Conservation (phyloP, 371 early-diverging fungal species). For the Gilbertella persicaria region DNA sequence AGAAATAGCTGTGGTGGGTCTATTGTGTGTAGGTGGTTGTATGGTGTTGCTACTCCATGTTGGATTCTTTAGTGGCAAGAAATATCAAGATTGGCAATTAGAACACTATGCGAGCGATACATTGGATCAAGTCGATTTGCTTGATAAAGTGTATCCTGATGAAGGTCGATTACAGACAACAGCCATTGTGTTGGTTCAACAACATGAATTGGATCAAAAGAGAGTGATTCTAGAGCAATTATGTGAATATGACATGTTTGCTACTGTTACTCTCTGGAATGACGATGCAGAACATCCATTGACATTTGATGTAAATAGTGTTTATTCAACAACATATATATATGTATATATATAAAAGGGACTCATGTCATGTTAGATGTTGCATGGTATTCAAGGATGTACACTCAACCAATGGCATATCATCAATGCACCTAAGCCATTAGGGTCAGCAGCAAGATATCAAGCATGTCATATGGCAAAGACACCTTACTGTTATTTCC, state of each 20-base stretch:
- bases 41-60: slow-evolving; percentile 40
- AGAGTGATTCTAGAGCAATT: slow-evolving; percentile 53
- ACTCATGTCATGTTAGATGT: background rate
- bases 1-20: slow-evolving; percentile 13
- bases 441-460: slow-evolving; percentile 59
- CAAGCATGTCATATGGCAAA: slow-evolving; percentile 60
- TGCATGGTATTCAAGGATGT: slow-evolving; percentile 27
- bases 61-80: slow-evolving; percentile 50
- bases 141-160: slow-evolving; percentile 57
- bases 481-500: slow-evolving; percentile 69
- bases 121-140: slow-evolving; percentile 44
- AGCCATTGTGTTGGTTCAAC: slow-evolving; percentile 50
- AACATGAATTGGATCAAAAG: no score
- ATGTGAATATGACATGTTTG: slow-evolving; percentile 65
- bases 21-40: slow-evolving; percentile 24
- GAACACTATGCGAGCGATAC: slow-evolving; percentile 26
- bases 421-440: slow-evolving; percentile 52
- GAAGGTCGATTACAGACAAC: slow-evolving; percentile 57
- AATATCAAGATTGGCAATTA: slow-evolving; percentile 47
- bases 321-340: background rate
- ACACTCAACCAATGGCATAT: slow-evolving; percentile 41
- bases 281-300: slow-evolving; percentile 53
- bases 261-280: slow-evolving; percentile 61
- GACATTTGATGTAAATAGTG: slow-evolving; percentile 41
- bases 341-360: no score